A percentile compares a stretch with the other conserved stretches of the same genome.
Conservation (phyloP, 2,329 filamentous ascomycete genomes). For the Byssochlamys sp. region DNA sequence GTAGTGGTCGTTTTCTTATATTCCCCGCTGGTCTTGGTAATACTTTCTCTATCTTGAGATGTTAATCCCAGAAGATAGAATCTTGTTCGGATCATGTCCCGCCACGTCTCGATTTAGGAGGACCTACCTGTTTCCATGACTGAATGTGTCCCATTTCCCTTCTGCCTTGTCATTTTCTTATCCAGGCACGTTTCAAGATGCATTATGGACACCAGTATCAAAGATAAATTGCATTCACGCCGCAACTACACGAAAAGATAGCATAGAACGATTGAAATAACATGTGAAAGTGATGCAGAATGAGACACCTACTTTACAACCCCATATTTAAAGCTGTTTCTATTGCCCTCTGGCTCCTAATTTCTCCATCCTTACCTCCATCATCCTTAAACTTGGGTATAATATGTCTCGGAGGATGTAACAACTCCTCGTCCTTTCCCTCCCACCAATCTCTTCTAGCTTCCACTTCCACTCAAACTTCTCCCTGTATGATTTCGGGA, state of each 20-base stretch:
- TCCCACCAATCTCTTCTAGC: too few relatives aligned
- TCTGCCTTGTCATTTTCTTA: neutral
- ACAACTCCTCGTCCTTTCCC: too few relatives aligned
- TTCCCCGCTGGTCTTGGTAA: neutral
- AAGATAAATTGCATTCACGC: neutral
- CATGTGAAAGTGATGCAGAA: neutral
- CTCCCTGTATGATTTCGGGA: too few relatives aligned
- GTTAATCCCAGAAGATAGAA: neutral
- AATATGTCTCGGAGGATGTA: too few relatives aligned
- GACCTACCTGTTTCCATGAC: neutral
- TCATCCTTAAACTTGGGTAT: too few relatives aligned
- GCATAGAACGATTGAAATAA: neutral
- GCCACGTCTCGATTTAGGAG: neutral
- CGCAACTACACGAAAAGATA: neutral
- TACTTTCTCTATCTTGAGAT: neutral
- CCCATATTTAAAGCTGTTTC: too few relatives aligned
- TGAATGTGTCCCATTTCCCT: neutral
- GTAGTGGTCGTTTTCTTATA: constrained; percentile 7
- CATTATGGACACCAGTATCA: neutral
- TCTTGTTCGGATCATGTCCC: neutral
- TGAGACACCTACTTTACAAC: neutral
- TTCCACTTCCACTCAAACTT: too few relatives aligned
- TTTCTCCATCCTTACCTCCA: too few relatives aligned
- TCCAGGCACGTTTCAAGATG: neutral
- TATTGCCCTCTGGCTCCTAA: too few relatives aligned